A percentile compares a stretch with the other conserved stretches of the same genome.
phyloP scores from a whole-genome alignment of 352 stramenopile genomes.

The Phytophthora meadii region DNA sequence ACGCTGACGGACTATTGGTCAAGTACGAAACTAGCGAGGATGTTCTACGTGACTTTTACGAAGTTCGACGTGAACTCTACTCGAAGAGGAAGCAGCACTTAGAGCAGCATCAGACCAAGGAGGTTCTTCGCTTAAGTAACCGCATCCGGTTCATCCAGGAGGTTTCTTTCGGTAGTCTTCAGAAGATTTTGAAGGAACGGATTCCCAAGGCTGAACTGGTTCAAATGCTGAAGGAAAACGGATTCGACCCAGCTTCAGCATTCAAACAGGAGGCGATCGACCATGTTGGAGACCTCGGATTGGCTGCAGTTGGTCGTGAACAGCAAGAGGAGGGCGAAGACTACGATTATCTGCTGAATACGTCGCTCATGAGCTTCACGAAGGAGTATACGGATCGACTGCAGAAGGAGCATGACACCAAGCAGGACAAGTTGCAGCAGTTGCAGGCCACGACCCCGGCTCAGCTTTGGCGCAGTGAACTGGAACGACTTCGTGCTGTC shows the following conservation, averaged over 20 bases:
- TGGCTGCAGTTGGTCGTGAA: conserved; percentile 28
- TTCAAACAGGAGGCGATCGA: conserved; percentile 54
- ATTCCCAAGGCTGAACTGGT: conserved; percentile 72
- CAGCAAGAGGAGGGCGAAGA: conserved; percentile 50
- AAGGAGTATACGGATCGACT: conserved; percentile 95
- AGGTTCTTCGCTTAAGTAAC: conserved; percentile 93
- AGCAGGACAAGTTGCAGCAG: conserved; percentile 87
- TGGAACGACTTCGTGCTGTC: conserved; percentile 58
- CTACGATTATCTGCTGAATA: conserved; percentile 98
- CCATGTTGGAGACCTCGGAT: conserved; percentile 34
- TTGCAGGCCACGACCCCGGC: conserved; percentile 87
- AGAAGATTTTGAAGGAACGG: conserved; percentile 88
- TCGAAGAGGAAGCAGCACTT: conserved; percentile 82
- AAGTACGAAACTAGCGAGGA: conserved; percentile 92
- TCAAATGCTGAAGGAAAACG: conserved; percentile 52
- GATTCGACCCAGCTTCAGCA: conserved; percentile 55
- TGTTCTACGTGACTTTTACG: conserved; percentile 95
- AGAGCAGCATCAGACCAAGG: conserved; percentile 80
- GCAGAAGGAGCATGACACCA: conserved; percentile 89
- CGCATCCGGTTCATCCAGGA: conserved; percentile 98
- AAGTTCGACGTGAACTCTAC: conserved; percentile 92
- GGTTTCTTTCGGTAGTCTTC: conserved; percentile 93
- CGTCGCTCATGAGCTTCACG: conserved; percentile 98
- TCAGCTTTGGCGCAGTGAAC: conserved; percentile 89
- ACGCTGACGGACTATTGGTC: conserved; percentile 89